Conservation (phyloP, 2,329 filamentous ascomycete species). For the Didymella lethalis region DNA sequence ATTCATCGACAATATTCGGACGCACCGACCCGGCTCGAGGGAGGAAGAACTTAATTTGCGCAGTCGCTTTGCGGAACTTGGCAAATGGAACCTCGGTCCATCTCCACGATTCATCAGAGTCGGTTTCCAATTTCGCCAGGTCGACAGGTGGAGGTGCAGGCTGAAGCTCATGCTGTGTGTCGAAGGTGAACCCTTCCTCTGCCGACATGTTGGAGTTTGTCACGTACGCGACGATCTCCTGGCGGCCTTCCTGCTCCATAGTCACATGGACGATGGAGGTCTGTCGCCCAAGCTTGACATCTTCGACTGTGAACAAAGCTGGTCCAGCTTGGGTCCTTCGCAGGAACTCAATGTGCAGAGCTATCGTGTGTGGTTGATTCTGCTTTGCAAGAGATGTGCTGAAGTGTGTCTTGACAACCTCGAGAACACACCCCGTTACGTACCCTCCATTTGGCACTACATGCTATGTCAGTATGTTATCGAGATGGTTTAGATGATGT, state of each 20-base stretch:
- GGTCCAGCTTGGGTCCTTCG: constrained; percentile 67
- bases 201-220: constrained; percentile 68
- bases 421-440: constrained; percentile 69
- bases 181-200: constrained; percentile 65
- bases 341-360: constrained; percentile 71
- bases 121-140: constrained; percentile 52
- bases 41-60: constrained; percentile 62
- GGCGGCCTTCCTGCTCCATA: constrained; percentile 63
- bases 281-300: constrained; percentile 70
- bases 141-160: constrained; percentile 56
- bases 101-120: constrained; percentile 61
- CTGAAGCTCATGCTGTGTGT: constrained; percentile 62
- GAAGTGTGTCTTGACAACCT: constrained; percentile 67
- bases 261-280: constrained; percentile 70
- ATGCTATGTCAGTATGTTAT: background rate
- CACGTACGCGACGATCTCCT: constrained; percentile 70
- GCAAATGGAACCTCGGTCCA: constrained; percentile 55
- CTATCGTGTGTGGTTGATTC: constrained; percentile 69
- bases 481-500: background rate
- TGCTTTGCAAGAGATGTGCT: constrained; percentile 63
- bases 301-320: constrained; percentile 65
- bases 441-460: constrained; percentile 76
- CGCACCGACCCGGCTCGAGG: constrained; percentile 56
- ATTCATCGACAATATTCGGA: constrained; percentile 65
- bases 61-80: constrained; percentile 59